Conservation (phyloP, 345 rosid species). For the Clarkia xantiana region DNA sequence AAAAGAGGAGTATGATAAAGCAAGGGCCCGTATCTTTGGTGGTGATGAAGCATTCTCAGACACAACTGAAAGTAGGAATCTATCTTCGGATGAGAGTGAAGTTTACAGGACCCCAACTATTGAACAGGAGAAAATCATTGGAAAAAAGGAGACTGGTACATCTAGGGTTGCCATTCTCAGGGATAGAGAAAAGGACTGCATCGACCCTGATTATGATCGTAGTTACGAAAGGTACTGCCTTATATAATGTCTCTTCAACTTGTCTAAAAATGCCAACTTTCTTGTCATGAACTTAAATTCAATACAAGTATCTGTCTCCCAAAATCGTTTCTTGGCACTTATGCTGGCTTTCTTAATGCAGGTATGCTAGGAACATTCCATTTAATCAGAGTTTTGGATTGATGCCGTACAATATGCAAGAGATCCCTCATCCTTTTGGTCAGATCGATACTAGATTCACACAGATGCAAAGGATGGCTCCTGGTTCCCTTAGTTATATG, state of each 20-base stretch:
- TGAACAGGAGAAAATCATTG: slow-evolving; percentile 36
- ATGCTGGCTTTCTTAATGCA: slow-evolving; percentile 5
- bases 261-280: no score
- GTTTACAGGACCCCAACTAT: slow-evolving; percentile 19
- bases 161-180: slow-evolving; percentile 81
- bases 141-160: slow-evolving; percentile 30
- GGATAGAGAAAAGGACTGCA: slow-evolving; percentile 83
- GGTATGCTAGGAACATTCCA: slow-evolving; percentile 77
- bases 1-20: slow-evolving; percentile 76
- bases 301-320: not conserved
- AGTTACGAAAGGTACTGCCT: slow-evolving; percentile 59
- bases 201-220: slow-evolving; percentile 93
- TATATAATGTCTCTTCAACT: no score
- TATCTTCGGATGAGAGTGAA: slow-evolving; percentile 42
- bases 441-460: slow-evolving; percentile 41
- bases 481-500: slow-evolving; percentile 30
- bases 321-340: not conserved
- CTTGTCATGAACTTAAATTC: not conserved
- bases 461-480: slow-evolving; percentile 50
- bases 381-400: slow-evolving; percentile 33
- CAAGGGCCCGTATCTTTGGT: slow-evolving; percentile 90
- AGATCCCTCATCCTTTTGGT: slow-evolving; percentile 50
- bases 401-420: slow-evolving; percentile 45
- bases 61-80: slow-evolving; percentile 22
- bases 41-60: slow-evolving; percentile 37